Evolutionary conservation across 805 yeast genomes (phyloP).

Genomic region (Candida maris): DNA sequence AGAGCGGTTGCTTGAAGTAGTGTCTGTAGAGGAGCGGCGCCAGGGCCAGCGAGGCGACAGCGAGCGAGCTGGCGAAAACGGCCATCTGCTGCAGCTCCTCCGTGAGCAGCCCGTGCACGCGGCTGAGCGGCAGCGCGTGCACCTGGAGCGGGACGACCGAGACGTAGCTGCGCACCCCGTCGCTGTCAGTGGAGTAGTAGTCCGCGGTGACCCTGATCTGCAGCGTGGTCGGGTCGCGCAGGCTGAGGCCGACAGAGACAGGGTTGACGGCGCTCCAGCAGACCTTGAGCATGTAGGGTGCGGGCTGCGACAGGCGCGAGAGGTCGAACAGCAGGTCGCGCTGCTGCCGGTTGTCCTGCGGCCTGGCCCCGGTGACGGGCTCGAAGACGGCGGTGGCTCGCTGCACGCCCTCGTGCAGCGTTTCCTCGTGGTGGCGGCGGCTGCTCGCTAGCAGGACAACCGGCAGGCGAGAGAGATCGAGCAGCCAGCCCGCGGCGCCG

Average conservation of each 20-base stretch:
- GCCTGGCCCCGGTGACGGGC: slow-evolving; percentile 9
- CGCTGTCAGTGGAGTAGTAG: slow-evolving; percentile 17
- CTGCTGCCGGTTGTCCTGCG: slow-evolving; percentile 11
- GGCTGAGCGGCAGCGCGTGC: slow-evolving; percentile 8
- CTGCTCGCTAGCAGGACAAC: no score
- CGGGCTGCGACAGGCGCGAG: slow-evolving; percentile 1
- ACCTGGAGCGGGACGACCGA: slow-evolving; percentile 13
- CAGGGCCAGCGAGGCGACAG: slow-evolving; percentile 5
- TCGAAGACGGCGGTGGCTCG: slow-evolving; percentile 8
- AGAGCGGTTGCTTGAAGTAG: not conserved
- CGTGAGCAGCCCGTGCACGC: slow-evolving; percentile 10
- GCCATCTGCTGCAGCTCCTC: slow-evolving; percentile 9
- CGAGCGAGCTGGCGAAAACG: slow-evolving; percentile 6
- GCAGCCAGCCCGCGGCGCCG: no score
- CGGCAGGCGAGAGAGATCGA: no score
- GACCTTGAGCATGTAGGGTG: slow-evolving; percentile 11
- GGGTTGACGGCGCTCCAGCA: slow-evolving; percentile 30
- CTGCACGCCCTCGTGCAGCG: slow-evolving; percentile 4
- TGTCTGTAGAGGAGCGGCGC: slow-evolving; percentile 5
- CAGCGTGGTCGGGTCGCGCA: slow-evolving; percentile 1
- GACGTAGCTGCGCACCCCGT: slow-evolving; percentile 8
- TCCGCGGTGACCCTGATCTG: slow-evolving; percentile 15
- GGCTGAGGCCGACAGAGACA: slow-evolving; percentile 11
- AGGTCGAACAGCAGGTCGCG: slow-evolving; percentile 4
- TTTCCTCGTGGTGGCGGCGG: no score